Percentiles rank a stretch among this genome's conserved stretches.
phyloP scores from a whole-genome alignment of 139 green algal genomes.

The Gonium pectorale region DNA sequence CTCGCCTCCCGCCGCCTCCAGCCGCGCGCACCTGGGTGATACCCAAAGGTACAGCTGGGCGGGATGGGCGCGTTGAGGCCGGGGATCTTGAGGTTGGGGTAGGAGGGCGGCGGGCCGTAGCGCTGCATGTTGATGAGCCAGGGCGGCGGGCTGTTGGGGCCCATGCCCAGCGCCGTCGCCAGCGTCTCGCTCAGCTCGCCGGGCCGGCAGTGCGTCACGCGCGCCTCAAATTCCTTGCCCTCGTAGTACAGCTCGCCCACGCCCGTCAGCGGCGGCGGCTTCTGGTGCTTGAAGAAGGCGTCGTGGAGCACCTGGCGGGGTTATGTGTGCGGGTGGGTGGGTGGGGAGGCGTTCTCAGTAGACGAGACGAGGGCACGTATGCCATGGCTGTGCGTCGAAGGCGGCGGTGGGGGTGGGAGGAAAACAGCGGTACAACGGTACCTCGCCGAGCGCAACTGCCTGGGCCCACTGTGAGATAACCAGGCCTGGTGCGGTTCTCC shows the following conservation, averaged over 20 bases:
- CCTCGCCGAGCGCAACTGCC: no score
- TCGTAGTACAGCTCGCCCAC: constrained; percentile 98
- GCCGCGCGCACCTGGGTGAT: constrained; percentile 80
- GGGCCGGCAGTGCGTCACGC: constrained; percentile 67
- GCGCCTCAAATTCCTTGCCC: constrained; percentile 83
- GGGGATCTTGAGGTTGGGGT: constrained; percentile 87
- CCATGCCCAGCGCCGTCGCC: constrained; percentile 86
- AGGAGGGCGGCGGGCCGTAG: constrained; percentile 96
- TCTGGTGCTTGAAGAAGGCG: constrained; percentile 99
- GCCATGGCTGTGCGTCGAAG: no score
- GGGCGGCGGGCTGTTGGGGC: constrained; percentile 82
- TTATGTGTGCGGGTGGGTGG: no score
- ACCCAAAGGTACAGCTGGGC: constrained; percentile 84
- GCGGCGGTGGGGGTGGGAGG: no score
- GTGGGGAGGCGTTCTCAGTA: background rate
- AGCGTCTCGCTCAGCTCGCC: constrained; percentile 82
- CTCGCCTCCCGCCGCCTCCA: no score
- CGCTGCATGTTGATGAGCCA: constrained; percentile 99
- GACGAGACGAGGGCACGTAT: no score
- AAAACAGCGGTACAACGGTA: no score
- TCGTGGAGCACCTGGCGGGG: constrained; percentile 90
- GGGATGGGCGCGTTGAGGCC: constrained; percentile 98
- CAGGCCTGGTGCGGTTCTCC: no score
- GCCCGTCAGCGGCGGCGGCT: constrained; percentile 86
- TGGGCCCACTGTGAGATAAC: no score